These are phyloP conservation scores for Xylaria multiplex DNA, from an alignment of 2,329 filamentous ascomycete species.

Conservation along the genomic window DNA sequence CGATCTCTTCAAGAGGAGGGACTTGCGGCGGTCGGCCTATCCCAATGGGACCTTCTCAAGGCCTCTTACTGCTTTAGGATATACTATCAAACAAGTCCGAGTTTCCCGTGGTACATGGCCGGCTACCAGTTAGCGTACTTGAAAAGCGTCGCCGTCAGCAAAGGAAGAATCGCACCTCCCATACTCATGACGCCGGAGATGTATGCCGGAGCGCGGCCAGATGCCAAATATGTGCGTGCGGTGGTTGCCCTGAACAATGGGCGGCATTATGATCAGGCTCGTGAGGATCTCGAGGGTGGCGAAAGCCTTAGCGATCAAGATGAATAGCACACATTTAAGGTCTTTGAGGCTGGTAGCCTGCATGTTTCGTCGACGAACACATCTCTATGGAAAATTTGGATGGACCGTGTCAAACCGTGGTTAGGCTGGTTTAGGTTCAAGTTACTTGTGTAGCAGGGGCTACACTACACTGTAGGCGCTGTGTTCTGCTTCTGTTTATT, in stretches of 20 bases:
- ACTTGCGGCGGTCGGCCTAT: constrained; percentile 45
- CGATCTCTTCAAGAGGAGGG: constrained; percentile 47
- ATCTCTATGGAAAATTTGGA: not conserved
- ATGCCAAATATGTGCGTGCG: constrained; percentile 43
- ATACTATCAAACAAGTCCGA: constrained; percentile 43
- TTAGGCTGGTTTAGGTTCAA: not conserved
- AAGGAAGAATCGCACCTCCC: constrained; percentile 35
- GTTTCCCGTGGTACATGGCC: constrained; percentile 59
- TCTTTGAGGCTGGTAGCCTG: not conserved
- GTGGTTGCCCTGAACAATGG: constrained; percentile 40
- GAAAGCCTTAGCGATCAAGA: constrained; percentile 26
- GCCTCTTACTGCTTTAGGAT: constrained; percentile 60
- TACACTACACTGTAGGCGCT: not conserved
- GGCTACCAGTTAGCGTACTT: constrained; percentile 60
- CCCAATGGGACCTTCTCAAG: constrained; percentile 61
- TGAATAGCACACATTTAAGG: constrained; percentile 19
- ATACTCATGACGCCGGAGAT: constrained; percentile 51
- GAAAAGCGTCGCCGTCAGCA: constrained; percentile 52
- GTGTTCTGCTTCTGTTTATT: not conserved
- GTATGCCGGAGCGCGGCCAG: constrained; percentile 44
- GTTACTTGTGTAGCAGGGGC: not conserved
- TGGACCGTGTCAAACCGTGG: not conserved
- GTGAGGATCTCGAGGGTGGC: constrained; percentile 30
- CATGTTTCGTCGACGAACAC: not conserved
- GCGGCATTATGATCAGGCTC: constrained; percentile 28